Conservation (phyloP, 2,329 filamentous ascomycete species). For the Colletotrichum zoysiae region DNA sequence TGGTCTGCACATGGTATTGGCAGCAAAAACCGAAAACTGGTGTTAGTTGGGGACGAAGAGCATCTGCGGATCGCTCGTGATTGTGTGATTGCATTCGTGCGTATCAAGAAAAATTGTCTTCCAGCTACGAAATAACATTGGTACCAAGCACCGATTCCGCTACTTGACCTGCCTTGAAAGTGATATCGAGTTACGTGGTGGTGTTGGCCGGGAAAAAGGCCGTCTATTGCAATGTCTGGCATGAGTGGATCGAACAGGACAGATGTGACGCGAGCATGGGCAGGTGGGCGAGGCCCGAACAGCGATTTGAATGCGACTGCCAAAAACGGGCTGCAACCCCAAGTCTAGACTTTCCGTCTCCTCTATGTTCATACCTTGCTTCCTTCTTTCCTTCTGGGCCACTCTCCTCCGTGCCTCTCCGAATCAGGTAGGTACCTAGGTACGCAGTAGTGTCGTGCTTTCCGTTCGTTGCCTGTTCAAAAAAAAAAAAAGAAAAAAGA, state of each 20-base stretch:
- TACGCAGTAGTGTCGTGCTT: background rate
- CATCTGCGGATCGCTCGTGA: constrained; percentile 5
- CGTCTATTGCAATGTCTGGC: constrained; percentile 15
- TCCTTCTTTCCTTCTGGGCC: background rate
- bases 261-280: constrained; percentile 15
- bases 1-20: constrained; percentile 12
- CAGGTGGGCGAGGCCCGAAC: constrained; percentile 15
- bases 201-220: constrained; percentile 5
- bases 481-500: background rate
- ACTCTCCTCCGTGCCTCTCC: background rate
- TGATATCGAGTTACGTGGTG: background rate
- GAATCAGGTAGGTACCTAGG: background rate
- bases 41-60: constrained; percentile 20
- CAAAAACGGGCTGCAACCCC: constrained; percentile 17
- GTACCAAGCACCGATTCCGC: background rate
- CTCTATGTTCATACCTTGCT: constrained; percentile 5
- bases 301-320: background rate
- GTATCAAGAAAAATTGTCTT: constrained; percentile 11
- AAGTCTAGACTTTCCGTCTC: background rate
- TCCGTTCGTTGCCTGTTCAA: constrained; percentile 4
- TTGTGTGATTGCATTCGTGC: constrained; percentile 8
- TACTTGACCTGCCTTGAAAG: background rate
- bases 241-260: constrained; percentile 9
- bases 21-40: constrained; percentile 13
- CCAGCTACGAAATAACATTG: constrained; percentile 14